These are phyloP conservation scores for Trypanosomatidae sp. DNA, from an alignment of 208 protist species.

Conservation along the genomic window DNA sequence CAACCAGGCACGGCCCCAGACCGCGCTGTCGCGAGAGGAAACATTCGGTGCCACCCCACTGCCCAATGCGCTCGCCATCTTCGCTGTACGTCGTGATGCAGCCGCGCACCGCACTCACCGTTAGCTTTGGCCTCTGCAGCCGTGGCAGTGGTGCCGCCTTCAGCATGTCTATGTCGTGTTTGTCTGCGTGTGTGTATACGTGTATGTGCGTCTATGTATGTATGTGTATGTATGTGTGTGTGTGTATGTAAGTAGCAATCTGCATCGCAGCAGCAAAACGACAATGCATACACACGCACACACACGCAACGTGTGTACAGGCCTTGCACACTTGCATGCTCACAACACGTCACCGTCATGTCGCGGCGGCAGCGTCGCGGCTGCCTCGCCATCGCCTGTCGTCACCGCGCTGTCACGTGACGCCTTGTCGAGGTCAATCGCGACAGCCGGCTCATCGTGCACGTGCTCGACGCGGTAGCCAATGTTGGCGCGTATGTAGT, in stretches of 20 bases:
- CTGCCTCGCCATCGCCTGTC: neutral
- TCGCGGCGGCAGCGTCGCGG: too few relatives aligned
- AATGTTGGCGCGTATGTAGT: constrained; percentile 66
- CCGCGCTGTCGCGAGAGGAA: constrained; percentile 57
- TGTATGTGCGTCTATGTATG: too few relatives aligned
- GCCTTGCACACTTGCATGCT: too few relatives aligned
- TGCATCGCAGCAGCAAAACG: neutral
- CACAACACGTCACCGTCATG: neutral
- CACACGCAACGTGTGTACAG: too few relatives aligned
- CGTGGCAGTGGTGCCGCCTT: too few relatives aligned
- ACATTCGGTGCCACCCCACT: constrained; percentile 79
- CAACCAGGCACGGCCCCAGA: constrained; percentile 67
- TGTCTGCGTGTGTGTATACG: too few relatives aligned
- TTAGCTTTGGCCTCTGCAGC: constrained; percentile 58
- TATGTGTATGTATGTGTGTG: too few relatives aligned
- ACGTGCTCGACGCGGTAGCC: constrained; percentile 54
- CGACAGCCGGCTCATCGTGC: constrained; percentile 11
- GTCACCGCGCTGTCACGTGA: neutral
- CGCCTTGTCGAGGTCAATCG: constrained; percentile 4
- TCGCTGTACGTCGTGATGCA: constrained; percentile 34
- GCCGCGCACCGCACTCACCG: constrained; percentile 37
- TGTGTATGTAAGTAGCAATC: too few relatives aligned
- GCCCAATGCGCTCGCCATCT: constrained; percentile 51
- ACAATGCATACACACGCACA: neutral
- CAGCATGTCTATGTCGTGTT: too few relatives aligned